These are phyloP conservation scores for Aotearoamyces nothofagi DNA, from an alignment of 2,329 filamentous ascomycete genomes.

Conservation along the genomic window DNA sequence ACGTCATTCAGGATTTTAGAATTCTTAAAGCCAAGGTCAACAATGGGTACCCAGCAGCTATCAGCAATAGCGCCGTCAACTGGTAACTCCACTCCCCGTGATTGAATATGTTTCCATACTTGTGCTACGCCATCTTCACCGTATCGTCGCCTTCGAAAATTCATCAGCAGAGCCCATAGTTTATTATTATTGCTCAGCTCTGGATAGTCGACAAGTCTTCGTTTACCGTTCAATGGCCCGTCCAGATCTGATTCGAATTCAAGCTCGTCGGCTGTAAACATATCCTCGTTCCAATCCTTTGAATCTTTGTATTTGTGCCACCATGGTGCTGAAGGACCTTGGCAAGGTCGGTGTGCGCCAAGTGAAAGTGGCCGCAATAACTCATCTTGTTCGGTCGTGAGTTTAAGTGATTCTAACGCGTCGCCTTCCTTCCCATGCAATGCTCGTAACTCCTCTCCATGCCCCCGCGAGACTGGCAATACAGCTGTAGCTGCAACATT, in stretches of 20 bases:
- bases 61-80: slow-evolving; percentile 22
- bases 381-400: too few species aligned
- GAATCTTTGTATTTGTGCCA: too few species aligned
- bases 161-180: slow-evolving; percentile 25
- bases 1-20: slow-evolving; percentile 20
- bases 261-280: slow-evolving; percentile 10
- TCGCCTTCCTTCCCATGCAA: too few species aligned
- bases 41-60: slow-evolving; percentile 28
- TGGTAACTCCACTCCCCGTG: slow-evolving; percentile 23
- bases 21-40: slow-evolving; percentile 22
- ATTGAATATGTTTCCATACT: slow-evolving; percentile 26
- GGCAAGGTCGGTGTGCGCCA: too few species aligned
- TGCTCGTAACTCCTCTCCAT: too few species aligned
- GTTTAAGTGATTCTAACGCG: too few species aligned
- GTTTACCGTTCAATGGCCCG: slow-evolving; percentile 2
- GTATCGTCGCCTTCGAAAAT: slow-evolving; percentile 24
- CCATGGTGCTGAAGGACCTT: too few species aligned
- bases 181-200: slow-evolving; percentile 17
- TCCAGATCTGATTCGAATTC: slow-evolving; percentile 18
- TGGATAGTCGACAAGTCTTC: slow-evolving; percentile 18
- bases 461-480: too few species aligned
- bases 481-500: too few species aligned
- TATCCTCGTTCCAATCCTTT: slow-evolving; percentile 9
- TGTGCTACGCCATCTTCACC: slow-evolving; percentile 24
- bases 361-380: too few species aligned